Conservation (phyloP, 2,329 filamentous ascomycete genomes). For the Calonectria montana region DNA sequence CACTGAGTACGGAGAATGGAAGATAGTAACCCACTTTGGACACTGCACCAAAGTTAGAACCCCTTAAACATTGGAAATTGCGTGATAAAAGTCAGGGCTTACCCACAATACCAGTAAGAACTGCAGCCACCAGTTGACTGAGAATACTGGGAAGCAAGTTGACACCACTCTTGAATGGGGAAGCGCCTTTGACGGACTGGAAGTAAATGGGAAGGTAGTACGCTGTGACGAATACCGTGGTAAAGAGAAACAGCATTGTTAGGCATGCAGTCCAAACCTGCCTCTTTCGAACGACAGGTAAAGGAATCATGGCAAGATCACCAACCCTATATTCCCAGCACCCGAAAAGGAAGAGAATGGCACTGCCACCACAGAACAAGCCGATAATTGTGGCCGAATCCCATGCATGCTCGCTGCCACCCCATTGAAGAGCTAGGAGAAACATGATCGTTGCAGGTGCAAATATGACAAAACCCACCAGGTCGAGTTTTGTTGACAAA, state of each 20-base stretch:
- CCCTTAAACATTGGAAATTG: background rate
- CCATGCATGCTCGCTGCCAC: constrained; percentile 60
- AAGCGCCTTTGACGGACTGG: constrained; percentile 55
- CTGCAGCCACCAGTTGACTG: constrained; percentile 38
- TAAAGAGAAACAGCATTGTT: constrained; percentile 56
- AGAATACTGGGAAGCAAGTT: constrained; percentile 44
- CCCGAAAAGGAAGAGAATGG: constrained; percentile 55
- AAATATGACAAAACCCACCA: constrained; percentile 56
- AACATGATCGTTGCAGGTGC: constrained; percentile 60
- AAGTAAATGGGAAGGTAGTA: constrained; percentile 65
- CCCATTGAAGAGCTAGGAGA: constrained; percentile 65
- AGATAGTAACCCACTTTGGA: constrained; percentile 55
- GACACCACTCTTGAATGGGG: constrained; percentile 44
- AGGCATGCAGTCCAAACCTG: constrained; percentile 55
- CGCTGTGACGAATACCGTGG: constrained; percentile 56
- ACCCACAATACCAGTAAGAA: constrained; percentile 38
- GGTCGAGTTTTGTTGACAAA: constrained; percentile 52
- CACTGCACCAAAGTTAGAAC: constrained; percentile 27
- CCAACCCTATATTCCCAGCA: constrained; percentile 57
- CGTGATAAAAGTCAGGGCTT: background rate
- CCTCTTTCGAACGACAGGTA: constrained; percentile 55
- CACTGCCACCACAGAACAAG: constrained; percentile 55
- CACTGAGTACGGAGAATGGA: constrained; percentile 53
- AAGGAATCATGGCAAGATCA: constrained; percentile 62
- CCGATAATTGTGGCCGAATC: constrained; percentile 56